Evolutionary conservation across 108 stramenopile genomes (phyloP).

Genomic region (Skeletonema menzelii): DNA sequence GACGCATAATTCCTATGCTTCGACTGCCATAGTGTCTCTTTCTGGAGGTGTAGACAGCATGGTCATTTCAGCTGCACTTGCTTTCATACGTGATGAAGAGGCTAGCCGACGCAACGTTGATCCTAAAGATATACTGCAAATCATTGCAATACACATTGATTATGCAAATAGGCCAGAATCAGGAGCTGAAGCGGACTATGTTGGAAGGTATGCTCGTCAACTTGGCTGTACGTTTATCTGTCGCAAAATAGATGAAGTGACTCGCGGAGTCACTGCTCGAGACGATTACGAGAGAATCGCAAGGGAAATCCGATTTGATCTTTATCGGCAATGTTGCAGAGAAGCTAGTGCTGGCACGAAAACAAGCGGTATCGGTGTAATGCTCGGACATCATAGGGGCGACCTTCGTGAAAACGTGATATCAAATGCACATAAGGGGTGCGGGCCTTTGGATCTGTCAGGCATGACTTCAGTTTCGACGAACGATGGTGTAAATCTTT

Average conservation of each 20-base stretch:
- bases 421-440: slow-evolving; percentile 93
- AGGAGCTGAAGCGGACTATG: slow-evolving; percentile 85
- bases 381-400: slow-evolving; percentile 97
- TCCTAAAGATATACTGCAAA: slow-evolving; percentile 44
- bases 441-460: slow-evolving; percentile 82
- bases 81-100: slow-evolving; percentile 50
- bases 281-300: slow-evolving; percentile 92
- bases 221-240: slow-evolving; percentile 59
- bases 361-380: slow-evolving; percentile 64
- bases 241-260: slow-evolving; percentile 87
- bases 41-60: slow-evolving; percentile 99
- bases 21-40: slow-evolving; percentile 80
- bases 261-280: slow-evolving; percentile 90
- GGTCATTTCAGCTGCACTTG: slow-evolving; percentile 90
- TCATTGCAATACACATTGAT: slow-evolving; percentile 90
- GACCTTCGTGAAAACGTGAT: slow-evolving; percentile 97
- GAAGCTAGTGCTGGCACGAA: slow-evolving; percentile 16
- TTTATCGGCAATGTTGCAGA: slow-evolving; percentile 71
- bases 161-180: slow-evolving; percentile 97
- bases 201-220: slow-evolving; percentile 72
- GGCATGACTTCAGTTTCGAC: slow-evolving; percentile 87
- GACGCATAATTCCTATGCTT: not conserved
- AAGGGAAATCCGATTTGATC: slow-evolving; percentile 81
- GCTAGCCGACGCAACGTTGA: slow-evolving; percentile 27
- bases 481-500: slow-evolving; percentile 88